A percentile compares a stretch with the other conserved stretches of the same genome.
Conservation (phyloP, 208 protist species). For the Strigomonas culicis region DNA sequence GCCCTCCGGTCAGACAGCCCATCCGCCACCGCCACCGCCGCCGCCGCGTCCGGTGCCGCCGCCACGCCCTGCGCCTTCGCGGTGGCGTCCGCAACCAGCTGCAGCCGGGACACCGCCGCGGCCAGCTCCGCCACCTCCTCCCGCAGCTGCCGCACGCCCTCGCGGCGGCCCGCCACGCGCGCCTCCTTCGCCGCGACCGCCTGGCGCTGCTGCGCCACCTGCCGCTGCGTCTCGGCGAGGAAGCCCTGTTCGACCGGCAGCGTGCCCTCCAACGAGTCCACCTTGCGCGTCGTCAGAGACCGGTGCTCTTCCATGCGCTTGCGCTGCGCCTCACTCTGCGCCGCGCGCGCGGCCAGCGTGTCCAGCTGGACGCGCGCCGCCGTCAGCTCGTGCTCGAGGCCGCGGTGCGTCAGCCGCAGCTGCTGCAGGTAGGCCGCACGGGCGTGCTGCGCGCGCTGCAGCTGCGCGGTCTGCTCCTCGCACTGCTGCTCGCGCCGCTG, state of each 20-base stretch:
- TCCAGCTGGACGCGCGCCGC: neutral
- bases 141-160: conserved; percentile 2
- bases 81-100: neutral
- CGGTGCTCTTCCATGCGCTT: neutral
- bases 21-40: too few relatives aligned
- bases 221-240: conserved; percentile 17
- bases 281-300: neutral
- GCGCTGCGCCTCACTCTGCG: neutral
- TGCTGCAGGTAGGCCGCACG: neutral
- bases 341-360: neutral
- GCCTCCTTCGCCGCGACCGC: neutral
- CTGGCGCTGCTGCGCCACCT: conserved; percentile 19
- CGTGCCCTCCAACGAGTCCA: conserved; percentile 23
- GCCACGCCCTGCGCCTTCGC: neutral
- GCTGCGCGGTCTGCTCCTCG: neutral
- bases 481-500: neutral
- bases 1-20: neutral
- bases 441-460: neutral
- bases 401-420: neutral
- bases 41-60: neutral
- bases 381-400: neutral
- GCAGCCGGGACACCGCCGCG: neutral
- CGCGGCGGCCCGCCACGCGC: neutral
- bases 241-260: conserved; percentile 24
- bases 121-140: neutral